Evolutionary conservation across 2,329 filamentous ascomycete genomes (phyloP).

Genomic region (Fusarium poae): DNA sequence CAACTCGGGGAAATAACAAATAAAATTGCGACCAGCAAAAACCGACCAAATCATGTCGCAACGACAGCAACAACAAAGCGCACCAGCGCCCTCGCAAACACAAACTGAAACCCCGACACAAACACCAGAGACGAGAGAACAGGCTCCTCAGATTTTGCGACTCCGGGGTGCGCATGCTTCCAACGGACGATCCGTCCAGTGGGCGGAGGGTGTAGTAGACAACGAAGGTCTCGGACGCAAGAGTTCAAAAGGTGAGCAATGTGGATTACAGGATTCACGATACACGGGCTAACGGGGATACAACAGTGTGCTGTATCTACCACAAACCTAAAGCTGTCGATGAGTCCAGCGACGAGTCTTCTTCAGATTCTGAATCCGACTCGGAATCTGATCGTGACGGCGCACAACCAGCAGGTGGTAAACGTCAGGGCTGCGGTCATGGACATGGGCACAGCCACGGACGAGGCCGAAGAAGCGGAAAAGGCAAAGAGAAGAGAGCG

Average conservation of each 20-base stretch:
- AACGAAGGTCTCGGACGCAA: constrained; percentile 96
- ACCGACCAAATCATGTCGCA: constrained; percentile 50
- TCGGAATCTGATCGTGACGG: constrained; percentile 51
- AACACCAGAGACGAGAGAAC: constrained; percentile 47
- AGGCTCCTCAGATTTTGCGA: constrained; percentile 60
- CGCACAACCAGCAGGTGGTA: constrained; percentile 50
- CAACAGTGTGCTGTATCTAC: constrained; percentile 97
- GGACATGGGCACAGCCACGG: constrained; percentile 53
- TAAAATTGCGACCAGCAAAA: background rate
- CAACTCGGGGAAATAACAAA: background rate
- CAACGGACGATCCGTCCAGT: constrained; percentile 77
- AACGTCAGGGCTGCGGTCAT: constrained; percentile 58
- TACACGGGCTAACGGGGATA: constrained; percentile 2
- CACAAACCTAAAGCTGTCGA: constrained; percentile 85
- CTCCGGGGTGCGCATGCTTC: constrained; percentile 64
- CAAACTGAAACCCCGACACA: constrained; percentile 51
- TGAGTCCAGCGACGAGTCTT: constrained; percentile 81
- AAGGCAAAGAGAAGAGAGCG: constrained; percentile 57
- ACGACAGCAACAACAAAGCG: constrained; percentile 48
- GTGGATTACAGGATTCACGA: background rate
- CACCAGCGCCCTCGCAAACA: constrained; percentile 53
- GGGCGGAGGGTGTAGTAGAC: constrained; percentile 93
- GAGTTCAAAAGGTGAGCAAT: constrained; percentile 83
- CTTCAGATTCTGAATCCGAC: constrained; percentile 67
- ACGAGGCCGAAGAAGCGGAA: constrained; percentile 50